phyloP scores from a whole-genome alignment of 2,329 filamentous ascomycete species.

The Grosmannia huntii region DNA sequence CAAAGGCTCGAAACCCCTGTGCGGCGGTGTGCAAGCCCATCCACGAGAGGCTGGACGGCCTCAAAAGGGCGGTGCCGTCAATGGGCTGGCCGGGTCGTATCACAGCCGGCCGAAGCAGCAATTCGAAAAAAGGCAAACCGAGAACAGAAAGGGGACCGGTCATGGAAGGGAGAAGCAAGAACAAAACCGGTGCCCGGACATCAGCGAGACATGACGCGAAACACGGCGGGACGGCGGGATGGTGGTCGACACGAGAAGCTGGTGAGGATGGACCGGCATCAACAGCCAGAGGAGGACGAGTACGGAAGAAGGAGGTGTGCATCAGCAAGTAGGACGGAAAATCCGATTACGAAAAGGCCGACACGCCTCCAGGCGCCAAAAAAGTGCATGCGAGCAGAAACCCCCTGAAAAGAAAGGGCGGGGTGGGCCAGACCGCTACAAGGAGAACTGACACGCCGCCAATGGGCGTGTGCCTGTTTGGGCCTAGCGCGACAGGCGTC shows the following conservation, averaged over 20 bases:
- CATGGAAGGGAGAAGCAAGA: slow-evolving; percentile 1
- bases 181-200: not conserved
- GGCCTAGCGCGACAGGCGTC: not conserved
- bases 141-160: not conserved
- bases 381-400: not conserved
- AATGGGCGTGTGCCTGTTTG: not conserved
- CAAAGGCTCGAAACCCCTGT: not conserved
- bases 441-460: not conserved
- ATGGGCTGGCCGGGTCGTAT: not conserved
- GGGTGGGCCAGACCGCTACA: not conserved
- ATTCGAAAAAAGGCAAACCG: not conserved
- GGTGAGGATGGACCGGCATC: slow-evolving; percentile 1
- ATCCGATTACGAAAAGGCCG: not conserved
- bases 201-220: not conserved
- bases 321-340: not conserved
- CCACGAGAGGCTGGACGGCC: not conserved
- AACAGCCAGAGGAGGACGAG: not conserved
- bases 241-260: not conserved
- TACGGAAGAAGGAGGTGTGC: not conserved
- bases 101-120: not conserved
- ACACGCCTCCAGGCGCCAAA: not conserved
- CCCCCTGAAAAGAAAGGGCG: slow-evolving; percentile 3
- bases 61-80: not conserved
- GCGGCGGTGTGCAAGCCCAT: not conserved
- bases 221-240: not conserved